Percentiles rank a stretch among this genome's conserved stretches.
Conservation (phyloP, 345 rosid genomes). For the Isatis tinctoria region DNA sequence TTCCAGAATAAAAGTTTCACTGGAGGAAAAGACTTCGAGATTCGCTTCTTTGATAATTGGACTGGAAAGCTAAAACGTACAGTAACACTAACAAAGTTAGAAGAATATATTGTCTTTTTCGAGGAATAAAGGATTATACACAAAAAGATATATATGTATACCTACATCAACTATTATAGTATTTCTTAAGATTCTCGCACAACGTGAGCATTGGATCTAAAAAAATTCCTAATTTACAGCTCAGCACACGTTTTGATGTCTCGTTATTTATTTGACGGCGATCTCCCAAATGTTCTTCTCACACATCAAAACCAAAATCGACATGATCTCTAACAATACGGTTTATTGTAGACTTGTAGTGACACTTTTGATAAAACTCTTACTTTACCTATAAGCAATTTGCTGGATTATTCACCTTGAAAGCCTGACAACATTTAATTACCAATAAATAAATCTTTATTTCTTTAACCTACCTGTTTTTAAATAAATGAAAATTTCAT, state of each 20-base stretch:
- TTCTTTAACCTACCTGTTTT: not conserved
- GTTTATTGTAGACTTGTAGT: not conserved
- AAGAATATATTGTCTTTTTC: not conserved
- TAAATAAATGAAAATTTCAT: not conserved
- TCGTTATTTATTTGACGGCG: not conserved
- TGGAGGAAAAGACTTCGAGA: conserved; percentile 20
- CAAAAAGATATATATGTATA: not conserved
- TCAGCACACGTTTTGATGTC: conserved; percentile 25
- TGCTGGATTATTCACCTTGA: conserved; percentile 26
- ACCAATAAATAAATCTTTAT: not conserved
- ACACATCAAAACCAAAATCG: not conserved
- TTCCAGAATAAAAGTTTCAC: conserved; percentile 9
- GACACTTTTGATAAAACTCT: conserved; percentile 7
- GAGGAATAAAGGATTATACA: conserved; percentile 4
- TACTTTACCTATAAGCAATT: conserved; percentile 16
- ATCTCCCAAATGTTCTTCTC: not conserved
- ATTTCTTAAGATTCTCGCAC: conserved; percentile 11
- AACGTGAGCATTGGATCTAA: conserved; percentile 13
- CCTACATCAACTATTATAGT: not conserved
- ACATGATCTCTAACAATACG: not conserved
- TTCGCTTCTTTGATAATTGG: conserved; percentile 25
- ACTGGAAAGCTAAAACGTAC: conserved; percentile 9
- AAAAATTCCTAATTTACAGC: conserved; percentile 11
- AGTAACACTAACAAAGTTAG: not conserved
- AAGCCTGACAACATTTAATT: conserved; percentile 15